Conservation (phyloP, 176 grass and related monocot species). For the Oryza coarctata region DNA sequence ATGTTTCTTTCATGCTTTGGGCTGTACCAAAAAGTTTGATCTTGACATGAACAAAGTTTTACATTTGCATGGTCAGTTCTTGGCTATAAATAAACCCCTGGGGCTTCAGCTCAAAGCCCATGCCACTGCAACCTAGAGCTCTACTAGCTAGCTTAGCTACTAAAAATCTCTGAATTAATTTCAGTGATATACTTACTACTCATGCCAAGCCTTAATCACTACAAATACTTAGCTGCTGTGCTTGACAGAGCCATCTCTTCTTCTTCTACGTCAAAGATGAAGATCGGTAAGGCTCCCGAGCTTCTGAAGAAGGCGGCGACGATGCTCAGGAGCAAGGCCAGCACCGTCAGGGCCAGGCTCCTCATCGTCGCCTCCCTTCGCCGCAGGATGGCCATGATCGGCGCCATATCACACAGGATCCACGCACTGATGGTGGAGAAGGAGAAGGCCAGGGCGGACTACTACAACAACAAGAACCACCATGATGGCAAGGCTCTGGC, state of each 20-base stretch:
- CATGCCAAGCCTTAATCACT: constrained; percentile 31
- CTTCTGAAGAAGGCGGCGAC: constrained; percentile 70
- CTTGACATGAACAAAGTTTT: constrained; percentile 18
- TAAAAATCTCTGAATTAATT: neutral
- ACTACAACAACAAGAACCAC: neutral
- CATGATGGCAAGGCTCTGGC: constrained; percentile 28
- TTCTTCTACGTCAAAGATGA: constrained; percentile 34
- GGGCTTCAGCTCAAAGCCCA: constrained; percentile 40
- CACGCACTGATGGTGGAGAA: constrained; percentile 44
- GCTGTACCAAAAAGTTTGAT: neutral
- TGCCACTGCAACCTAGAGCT: constrained; percentile 28
- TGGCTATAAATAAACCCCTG: constrained; percentile 55
- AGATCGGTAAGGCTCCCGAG: constrained; percentile 50
- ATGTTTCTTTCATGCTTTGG: constrained; percentile 32
- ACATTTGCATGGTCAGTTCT: neutral
- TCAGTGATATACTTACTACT: neutral
- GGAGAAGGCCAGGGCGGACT: constrained; percentile 15
- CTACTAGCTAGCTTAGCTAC: neutral
- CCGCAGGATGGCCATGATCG: constrained; percentile 40
- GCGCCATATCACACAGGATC: constrained; percentile 55
- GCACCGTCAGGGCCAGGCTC: constrained; percentile 48
- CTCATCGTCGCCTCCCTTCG: constrained; percentile 49
- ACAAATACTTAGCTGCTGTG: neutral
- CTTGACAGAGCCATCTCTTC: neutral
- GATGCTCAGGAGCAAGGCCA: constrained; percentile 54